These are phyloP conservation scores for Neoboletus brunneissimus DNA, from an alignment of 768 basidiomycete species.

Conservation along the genomic window DNA sequence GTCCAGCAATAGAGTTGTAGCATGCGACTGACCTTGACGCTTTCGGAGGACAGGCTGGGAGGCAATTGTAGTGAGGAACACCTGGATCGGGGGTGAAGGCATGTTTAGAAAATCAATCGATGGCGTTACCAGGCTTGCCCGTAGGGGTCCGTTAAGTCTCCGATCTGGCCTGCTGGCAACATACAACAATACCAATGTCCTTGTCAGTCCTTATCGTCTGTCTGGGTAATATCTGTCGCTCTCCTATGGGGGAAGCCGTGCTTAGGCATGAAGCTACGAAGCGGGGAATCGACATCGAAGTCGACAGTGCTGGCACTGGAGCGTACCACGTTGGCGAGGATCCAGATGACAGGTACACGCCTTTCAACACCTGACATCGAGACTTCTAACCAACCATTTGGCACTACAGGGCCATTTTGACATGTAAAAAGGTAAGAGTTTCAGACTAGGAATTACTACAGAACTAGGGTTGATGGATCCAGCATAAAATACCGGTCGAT, in stretches of 20 bases:
- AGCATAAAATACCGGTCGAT: constrained; percentile 73
- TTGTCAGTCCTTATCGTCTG: constrained; percentile 73
- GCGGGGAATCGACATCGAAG: constrained; percentile 61
- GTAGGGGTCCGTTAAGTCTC: not conserved
- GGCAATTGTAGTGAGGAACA: constrained; percentile 84
- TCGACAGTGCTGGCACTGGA: constrained; percentile 85
- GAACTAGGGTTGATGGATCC: constrained; percentile 6
- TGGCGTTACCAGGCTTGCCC: not conserved
- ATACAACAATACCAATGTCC: constrained; percentile 21
- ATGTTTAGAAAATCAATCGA: constrained; percentile 36
- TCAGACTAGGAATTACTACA: not conserved
- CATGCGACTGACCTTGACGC: constrained; percentile 59
- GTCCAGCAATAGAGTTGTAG: not conserved
- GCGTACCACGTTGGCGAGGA: constrained; percentile 82
- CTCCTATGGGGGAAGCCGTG: constrained; percentile 91
- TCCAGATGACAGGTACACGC: constrained; percentile 72
- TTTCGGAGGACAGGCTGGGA: constrained; percentile 75
- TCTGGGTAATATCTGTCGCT: constrained; percentile 84
- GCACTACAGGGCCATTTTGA: constrained; percentile 56
- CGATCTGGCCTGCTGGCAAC: not conserved
- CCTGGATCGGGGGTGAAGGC: constrained; percentile 79
- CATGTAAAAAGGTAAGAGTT: constrained; percentile 61
- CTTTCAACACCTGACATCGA: not conserved
- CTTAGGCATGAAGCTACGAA: constrained; percentile 63
- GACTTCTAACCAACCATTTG: not conserved